Conservation (phyloP, 495 filamentous ascomycete species). For the Ascodesmis nigricans region DNA sequence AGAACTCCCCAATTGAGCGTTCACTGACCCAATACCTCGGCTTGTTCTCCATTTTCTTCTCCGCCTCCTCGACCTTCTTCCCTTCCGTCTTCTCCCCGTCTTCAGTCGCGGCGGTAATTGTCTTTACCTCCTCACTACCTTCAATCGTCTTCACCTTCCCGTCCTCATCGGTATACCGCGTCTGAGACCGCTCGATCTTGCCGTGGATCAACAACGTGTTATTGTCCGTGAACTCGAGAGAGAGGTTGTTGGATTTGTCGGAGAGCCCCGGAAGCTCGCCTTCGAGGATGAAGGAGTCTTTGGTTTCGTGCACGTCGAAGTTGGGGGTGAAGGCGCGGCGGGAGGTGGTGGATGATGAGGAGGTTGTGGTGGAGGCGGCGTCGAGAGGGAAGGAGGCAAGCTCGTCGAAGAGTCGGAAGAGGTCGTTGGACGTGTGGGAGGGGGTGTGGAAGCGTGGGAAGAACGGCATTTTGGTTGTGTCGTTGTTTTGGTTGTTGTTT, state of each 20-base stretch:
- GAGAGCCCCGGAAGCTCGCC: constrained; percentile 65
- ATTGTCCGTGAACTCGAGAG: constrained; percentile 65
- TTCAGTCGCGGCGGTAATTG: constrained; percentile 23
- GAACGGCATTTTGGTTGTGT: constrained; percentile 1
- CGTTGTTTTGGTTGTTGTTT: neutral
- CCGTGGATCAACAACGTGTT: constrained; percentile 59
- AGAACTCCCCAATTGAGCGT: constrained; percentile 60
- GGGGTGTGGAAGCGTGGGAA: neutral
- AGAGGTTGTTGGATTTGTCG: constrained; percentile 34
- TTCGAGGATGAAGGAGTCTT: constrained; percentile 51
- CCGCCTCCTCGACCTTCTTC: constrained; percentile 12
- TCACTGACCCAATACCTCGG: constrained; percentile 46
- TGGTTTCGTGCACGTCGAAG: constrained; percentile 60
- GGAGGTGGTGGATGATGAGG: neutral
- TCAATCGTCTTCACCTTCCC: constrained; percentile 20
- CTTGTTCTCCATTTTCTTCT: constrained; percentile 7
- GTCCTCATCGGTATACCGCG: constrained; percentile 20
- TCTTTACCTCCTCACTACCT: constrained; percentile 15
- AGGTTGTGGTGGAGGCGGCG: constrained; percentile 34
- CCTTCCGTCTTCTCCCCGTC: constrained; percentile 24
- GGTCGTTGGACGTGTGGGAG: neutral
- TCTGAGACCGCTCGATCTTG: constrained; percentile 33
- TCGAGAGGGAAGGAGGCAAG: constrained; percentile 60
- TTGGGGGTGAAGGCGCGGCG: constrained; percentile 38
- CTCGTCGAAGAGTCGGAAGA: constrained; percentile 37